Conservation (phyloP, 83 land plant species). For the Isoetes engelmannii region DNA sequence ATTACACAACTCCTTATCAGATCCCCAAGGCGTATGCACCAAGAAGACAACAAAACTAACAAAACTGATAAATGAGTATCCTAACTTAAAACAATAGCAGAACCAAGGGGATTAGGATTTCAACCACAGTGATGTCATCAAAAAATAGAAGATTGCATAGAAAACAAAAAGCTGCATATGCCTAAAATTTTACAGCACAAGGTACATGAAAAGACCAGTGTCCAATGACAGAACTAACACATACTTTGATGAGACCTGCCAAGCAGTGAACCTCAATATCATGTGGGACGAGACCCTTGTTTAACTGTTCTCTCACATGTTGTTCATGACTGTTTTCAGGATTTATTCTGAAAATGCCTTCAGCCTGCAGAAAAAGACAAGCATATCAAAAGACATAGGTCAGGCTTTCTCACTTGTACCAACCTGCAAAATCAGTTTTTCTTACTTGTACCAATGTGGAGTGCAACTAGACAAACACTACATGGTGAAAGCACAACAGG, state of each 20-base stretch:
- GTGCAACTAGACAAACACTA: neutral
- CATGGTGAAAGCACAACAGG: neutral
- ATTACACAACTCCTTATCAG: neutral
- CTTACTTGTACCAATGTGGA: neutral
- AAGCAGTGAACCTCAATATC: constrained; percentile 64
- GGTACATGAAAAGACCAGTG: no score
- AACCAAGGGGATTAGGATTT: no score
- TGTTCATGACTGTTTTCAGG: constrained; percentile 66
- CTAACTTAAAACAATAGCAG: neutral
- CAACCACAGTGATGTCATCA: no score
- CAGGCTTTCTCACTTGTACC: neutral
- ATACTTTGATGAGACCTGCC: constrained; percentile 72
- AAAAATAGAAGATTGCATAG: no score
- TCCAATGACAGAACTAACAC: neutral
- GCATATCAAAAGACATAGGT: neutral
- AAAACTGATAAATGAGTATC: constrained; percentile 1
- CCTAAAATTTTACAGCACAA: no score
- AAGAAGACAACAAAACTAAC: neutral
- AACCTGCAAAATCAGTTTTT: neutral
- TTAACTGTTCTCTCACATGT: constrained; percentile 50
- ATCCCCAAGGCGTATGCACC: no score
- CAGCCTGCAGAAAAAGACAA: constrained; percentile 30
- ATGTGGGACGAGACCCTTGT: constrained; percentile 55
- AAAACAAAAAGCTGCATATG: no score
- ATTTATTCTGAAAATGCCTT: constrained; percentile 63